Conservation (phyloP, 352 stramenopile genomes). For the Phytophthora niederhauseri region DNA sequence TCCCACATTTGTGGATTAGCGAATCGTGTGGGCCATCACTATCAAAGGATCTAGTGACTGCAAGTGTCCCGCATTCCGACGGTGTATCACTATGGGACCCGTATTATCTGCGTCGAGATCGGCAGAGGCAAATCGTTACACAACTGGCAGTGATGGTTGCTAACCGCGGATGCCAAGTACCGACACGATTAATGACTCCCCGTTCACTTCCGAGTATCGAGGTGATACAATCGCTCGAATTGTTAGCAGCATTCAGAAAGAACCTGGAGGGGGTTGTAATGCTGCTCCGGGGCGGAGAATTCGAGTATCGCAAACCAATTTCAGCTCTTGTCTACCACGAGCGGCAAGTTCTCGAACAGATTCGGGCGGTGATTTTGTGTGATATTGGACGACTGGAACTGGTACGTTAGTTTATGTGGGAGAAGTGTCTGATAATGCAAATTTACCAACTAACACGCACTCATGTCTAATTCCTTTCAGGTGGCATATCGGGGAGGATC, state of each 20-base stretch:
- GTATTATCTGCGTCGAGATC: conserved; percentile 12
- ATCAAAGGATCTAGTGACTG: conserved; percentile 7
- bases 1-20: conserved; percentile 21
- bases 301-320: conserved; percentile 43
- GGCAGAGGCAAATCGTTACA: not conserved
- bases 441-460: not conserved
- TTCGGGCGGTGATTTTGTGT: conserved; percentile 17
- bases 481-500: conserved; percentile 3
- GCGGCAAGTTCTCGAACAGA: conserved; percentile 20
- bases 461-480: conserved; percentile 2
- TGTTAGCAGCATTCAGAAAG: conserved; percentile 11
- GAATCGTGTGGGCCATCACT: conserved; percentile 18
- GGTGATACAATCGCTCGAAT: conserved; percentile 11
- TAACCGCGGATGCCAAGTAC: conserved; percentile 13
- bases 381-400: conserved; percentile 34
- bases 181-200: not conserved
- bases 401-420: conserved; percentile 11
- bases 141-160: conserved; percentile 15
- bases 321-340: conserved; percentile 33
- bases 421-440: not conserved
- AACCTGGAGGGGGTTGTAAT: conserved; percentile 9
- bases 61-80: not conserved
- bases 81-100: conserved; percentile 20
- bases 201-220: not conserved
- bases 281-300: not conserved